These are phyloP conservation scores for Vanrija humicola DNA, from an alignment of 1,284 basidiomycete species.

Conservation along the genomic window DNA sequence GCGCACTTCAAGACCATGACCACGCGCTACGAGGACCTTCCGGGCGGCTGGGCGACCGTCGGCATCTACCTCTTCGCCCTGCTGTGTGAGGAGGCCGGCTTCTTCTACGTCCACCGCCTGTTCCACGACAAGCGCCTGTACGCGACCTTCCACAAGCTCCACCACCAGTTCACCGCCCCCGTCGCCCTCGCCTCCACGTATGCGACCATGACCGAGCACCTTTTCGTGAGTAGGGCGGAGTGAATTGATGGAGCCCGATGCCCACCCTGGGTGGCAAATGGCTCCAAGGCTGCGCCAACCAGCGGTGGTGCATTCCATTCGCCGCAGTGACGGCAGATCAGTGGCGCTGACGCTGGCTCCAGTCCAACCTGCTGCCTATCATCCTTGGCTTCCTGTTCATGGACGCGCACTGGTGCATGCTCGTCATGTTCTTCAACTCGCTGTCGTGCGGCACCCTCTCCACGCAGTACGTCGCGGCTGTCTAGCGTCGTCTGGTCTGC, in stretches of 20 bases:
- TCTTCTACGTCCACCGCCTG: slow-evolving; percentile 14
- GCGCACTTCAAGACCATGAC: neutral
- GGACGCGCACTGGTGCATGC: slow-evolving; percentile 14
- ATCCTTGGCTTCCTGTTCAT: slow-evolving; percentile 6
- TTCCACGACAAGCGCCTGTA: slow-evolving; percentile 9
- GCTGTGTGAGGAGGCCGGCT: slow-evolving; percentile 16
- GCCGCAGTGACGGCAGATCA: no score
- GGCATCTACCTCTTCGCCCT: slow-evolving; percentile 14
- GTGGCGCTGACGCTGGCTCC: neutral
- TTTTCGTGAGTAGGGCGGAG: slow-evolving; percentile 4
- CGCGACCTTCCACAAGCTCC: slow-evolving; percentile 15
- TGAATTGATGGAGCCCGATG: no score
- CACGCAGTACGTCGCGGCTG: slow-evolving; percentile 8
- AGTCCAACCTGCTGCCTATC: slow-evolving; percentile 19
- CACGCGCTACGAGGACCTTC: slow-evolving; percentile 5
- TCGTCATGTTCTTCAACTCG: slow-evolving; percentile 16
- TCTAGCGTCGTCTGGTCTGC: no score
- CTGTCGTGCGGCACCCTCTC: slow-evolving; percentile 14
- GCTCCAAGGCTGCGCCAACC: no score
- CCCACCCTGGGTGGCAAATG: no score
- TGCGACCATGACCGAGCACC: slow-evolving; percentile 16
- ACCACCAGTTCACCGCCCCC: slow-evolving; percentile 20
- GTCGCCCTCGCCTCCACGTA: slow-evolving; percentile 19
- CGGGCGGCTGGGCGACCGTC: slow-evolving; percentile 5
- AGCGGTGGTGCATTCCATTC: no score